Evolutionary conservation across 2,329 filamentous ascomycete genomes (phyloP).

Genomic region (Grosmannia penicillata): DNA sequence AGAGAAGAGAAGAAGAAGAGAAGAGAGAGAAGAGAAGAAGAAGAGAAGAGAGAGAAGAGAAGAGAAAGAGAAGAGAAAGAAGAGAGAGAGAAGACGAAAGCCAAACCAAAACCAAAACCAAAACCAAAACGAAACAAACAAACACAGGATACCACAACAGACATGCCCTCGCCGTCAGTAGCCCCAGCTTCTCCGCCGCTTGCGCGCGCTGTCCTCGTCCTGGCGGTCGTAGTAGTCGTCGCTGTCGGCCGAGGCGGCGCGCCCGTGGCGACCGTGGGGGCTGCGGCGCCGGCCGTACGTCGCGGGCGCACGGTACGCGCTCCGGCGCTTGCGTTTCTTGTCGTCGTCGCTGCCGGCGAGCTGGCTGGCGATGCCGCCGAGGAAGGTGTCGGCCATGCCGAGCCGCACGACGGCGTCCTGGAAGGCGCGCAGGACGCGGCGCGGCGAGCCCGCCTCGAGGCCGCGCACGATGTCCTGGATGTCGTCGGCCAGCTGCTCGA

Average conservation of each 20-base stretch:
- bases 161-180: background rate
- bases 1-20: too few species aligned
- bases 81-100: too few species aligned
- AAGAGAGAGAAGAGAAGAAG: too few species aligned
- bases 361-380: background rate
- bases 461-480: constrained; percentile 18
- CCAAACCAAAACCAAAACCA: too few species aligned
- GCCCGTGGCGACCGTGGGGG: background rate
- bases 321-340: constrained; percentile 9
- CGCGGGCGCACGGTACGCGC: background rate
- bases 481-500: constrained; percentile 19
- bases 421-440: constrained; percentile 16
- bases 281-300: background rate
- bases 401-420: constrained; percentile 13
- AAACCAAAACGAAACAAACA: too few species aligned
- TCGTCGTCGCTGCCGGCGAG: constrained; percentile 4
- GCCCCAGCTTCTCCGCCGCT: constrained; percentile 7
- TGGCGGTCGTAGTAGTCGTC: background rate
- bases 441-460: constrained; percentile 5
- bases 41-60: too few species aligned
- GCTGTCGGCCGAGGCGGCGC: background rate
- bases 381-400: constrained; percentile 1
- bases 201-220: background rate
- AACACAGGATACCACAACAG: too few species aligned
- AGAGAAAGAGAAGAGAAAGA: too few species aligned